Base-by-base conservation (phyloP, 495 filamentous ascomycete species). In the Apodospora peruviana region DNA sequence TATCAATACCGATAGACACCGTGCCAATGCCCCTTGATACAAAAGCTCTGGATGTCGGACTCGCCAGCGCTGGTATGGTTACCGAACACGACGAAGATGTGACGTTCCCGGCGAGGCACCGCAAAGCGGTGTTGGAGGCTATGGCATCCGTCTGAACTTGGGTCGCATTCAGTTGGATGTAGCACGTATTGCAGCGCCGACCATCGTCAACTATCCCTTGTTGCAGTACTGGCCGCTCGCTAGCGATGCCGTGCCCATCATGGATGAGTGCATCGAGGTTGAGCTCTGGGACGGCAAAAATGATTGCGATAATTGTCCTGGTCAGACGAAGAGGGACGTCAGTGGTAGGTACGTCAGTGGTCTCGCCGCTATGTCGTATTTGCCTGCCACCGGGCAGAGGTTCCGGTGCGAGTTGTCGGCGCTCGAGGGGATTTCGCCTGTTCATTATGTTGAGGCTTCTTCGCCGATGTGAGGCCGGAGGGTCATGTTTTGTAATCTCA, bases 221-320 rank as follows among this genome's bases (percentile, higher is more conserved):
- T 40, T 17, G 4, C 38, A 40, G 19, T 40, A 40, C 38, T 40
- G 38, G 38, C 38, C 38, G 19, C 38, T 40, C 3, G 38, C 38
- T 10, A 40, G 38, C 18, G 38, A 40, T 40, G 19, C 38, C 18
- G 14, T 40, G 9, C 38, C 38, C 38, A 40, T 40, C 18, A 17
- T 40, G n/a, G 38, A 40, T 20, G 3, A 40, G 38, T 40, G 38
- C 38, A 17, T 40, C 38, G 38, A 40, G 38, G 38, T 40, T 20
- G 38, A 40, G 38, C 2, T 40, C n/a, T 40, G 38, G 38, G 38
- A 40, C 38, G 38, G 38, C 18, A 40, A 16, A 9, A 40, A 40
- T 20, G 38, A 40, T 17, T 40, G 38, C 18, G 38, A 40, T 20
- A 40, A 40, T 20, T 40, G 38, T 9, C 4, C 3, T 17, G 38